Evolutionary conservation across 371 early-diverging fungal genomes (phyloP), one percentile per base, ranked within the genome.

Genomic region (Apophysomyces sp.): DNA sequence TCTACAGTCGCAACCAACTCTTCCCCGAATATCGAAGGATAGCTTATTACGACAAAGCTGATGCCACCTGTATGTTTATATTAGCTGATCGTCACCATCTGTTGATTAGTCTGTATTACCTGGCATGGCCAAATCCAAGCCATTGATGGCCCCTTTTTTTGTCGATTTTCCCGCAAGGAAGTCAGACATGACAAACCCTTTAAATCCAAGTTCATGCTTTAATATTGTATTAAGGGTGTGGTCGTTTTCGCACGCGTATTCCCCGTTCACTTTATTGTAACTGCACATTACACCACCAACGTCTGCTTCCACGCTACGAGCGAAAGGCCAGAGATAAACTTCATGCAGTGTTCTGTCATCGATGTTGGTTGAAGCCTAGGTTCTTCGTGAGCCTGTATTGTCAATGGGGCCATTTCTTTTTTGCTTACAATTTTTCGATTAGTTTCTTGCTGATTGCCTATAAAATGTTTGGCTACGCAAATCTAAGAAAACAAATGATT

Each of bases 71-170:
- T 37, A 7, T 4, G 5, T 21, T 2, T 40, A 28, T n/a, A 52
- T 37, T 21, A n/a, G 41, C 11, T 16, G 12, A 9, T n/a, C 18
- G 60, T 28, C 12, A 1, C 18, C 8, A 2, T 28, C 16, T 30
- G 18, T 11, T 16, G 12, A 28, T 26, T 28, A 37, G 7, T 4
- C 37, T 31, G 21, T 52, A 27, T 58, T 60, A 58, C 82, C 82
- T 51, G 87, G 85, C 87, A 88, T 86, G 9, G 74, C 76, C 81
- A 86, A 76, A 68, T 85, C 88, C 49, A 82, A 62, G n/a, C 87
- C 84, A 37, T 63, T 68, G 44, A 78, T 74, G 1, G 72, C 85
- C 27, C 78, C 56, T 9, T 57, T 54, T 0, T 52, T 62, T 21
- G 75, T 72, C 21, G 73, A 71, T 13, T 53, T 39, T 18, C 73